Evolutionary conservation across 495 filamentous ascomycete species (phyloP), one percentile per base, ranked within the genome.

Genomic region (Lentithecium fluviatile): DNA sequence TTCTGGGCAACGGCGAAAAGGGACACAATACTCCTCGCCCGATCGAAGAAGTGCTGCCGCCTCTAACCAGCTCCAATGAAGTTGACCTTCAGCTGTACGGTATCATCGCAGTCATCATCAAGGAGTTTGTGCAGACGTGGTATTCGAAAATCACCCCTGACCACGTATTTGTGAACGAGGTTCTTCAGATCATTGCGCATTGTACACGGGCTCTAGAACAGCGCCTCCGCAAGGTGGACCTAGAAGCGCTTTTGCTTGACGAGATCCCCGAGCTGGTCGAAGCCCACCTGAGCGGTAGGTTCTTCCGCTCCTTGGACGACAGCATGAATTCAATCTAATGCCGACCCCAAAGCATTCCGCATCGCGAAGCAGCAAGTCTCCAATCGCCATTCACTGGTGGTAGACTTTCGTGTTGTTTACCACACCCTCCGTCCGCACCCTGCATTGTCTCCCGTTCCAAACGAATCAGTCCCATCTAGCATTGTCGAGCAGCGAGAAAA

Each of bases 71-170:
- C 74, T 90, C 88, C 56, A 94, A 96, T 70, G 89, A 91, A 58
- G 83, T 96, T 58, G 94, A 98, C 69, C 75, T 90, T 58, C 88
- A 98, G 71, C 81, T 98, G 26, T 98, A 97, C 70, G 94, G 90
- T 12, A 79, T 97, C 24, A 81, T 98, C 53, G 87, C 94, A 34
- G 85, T 96, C 55, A 83, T 97, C 60, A 80, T 95, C 50, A 83
- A 87, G 67, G 93, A 96, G 62, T 91, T 89, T 71, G 88, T 97
- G 20, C 84, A 90, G 57, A 87, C 85, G 54, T 98, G 94, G 94
- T 98, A 98, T 75, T 80, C 79, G 46, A 90, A 88, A 68, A 90
- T 98, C 70, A 97, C 93, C 1, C 82, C 91, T 3, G 95, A 98
- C 71, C 87, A 91, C 58, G 78, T 81, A 1, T 89, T 98, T 64